Evolutionary conservation across 352 stramenopile genomes (phyloP), one percentile per base, ranked within the genome.

Genomic region (Lagenidium giganteum): DNA sequence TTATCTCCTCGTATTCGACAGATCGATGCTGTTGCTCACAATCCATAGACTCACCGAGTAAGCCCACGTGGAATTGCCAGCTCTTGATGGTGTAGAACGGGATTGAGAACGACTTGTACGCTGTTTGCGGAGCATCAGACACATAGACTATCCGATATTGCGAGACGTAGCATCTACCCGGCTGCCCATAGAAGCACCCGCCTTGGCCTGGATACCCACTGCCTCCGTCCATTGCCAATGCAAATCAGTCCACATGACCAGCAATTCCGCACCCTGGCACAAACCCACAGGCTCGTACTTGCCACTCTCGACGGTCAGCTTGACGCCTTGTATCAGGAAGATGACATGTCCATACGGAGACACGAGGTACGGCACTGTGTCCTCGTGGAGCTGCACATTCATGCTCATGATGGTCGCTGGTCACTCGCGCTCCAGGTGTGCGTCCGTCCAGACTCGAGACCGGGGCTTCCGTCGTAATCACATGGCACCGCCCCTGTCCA

Each of bases 121-220:
- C 75, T 2, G 52, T 70, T 20, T 59, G 56, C 1, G 40, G 21
- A 8, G 37, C 43, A 18, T 81, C 52, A 18, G 75, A 75, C 14
- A 91, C 73, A 29, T 75, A 85, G 14, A 91, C 79, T 23, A 79
- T 42, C 25, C 79, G 73, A 51, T 91, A 91, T 49, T 91, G 79
- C 13, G 79, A 91, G 14, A 87, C 59, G 47, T 80, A 88, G 47
- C 75, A 87, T 28, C 64, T 55, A 5, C 79, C 79, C 57, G 79
- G 52, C 21, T 73, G 64, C 16, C 79, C 69, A 46, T 86, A 88
- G 55, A 88, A 91, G 53, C 75, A 91, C 32, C 79, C 75, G 41
- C 79, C 79, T 53, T 88, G 65, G n/a, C 79, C 79, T 18, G 79
- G 79, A 52, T 91, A 91, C 5, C 79, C 75, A 58, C 79, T 91